Percentiles rank a stretch among this genome's conserved stretches.
phyloP scores from a whole-genome alignment of 768 basidiomycete genomes.

The Ephemerocybe angulata region DNA sequence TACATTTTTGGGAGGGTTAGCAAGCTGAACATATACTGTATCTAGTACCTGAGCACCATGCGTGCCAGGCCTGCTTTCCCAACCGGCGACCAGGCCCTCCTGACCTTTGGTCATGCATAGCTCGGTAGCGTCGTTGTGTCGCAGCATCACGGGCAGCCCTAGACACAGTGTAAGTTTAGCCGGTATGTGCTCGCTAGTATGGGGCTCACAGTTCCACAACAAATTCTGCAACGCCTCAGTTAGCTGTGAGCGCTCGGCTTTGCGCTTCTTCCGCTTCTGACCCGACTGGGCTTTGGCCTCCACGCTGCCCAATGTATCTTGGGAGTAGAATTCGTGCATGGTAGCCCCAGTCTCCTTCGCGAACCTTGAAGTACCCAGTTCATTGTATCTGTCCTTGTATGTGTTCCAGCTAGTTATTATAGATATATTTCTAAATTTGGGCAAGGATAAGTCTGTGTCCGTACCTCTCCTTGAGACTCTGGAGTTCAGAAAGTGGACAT shows the following conservation, averaged over 20 bases:
- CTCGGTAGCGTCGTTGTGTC: conserved; percentile 30
- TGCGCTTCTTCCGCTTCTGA: not conserved
- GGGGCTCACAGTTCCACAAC: conserved; percentile 19
- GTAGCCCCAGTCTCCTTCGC: conserved; percentile 27
- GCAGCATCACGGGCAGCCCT: conserved; percentile 32
- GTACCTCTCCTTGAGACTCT: not conserved
- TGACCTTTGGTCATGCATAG: conserved; percentile 34
- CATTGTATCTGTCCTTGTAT: conserved; percentile 36
- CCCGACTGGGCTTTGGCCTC: not conserved
- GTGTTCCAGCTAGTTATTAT: conserved; percentile 36
- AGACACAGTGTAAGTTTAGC: conserved; percentile 26
- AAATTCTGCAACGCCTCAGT: conserved; percentile 12
- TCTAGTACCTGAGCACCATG: conserved; percentile 18
- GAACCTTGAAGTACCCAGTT: conserved; percentile 28
- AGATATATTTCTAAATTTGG: conserved; percentile 30
- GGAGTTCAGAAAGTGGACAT: conserved; percentile 10
- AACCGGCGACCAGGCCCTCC: conserved; percentile 25
- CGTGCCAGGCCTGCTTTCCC: conserved; percentile 16
- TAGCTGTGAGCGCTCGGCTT: not conserved
- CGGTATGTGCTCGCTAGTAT: conserved; percentile 18
- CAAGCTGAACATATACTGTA: conserved; percentile 27
- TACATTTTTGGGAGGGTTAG: conserved; percentile 20
- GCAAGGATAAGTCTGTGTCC: not conserved
- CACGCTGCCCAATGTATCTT: conserved; percentile 23
- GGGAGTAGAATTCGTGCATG: conserved; percentile 11